Conservation (phyloP, 2,329 filamentous ascomycete genomes). For the Fonsecaea nubica region DNA sequence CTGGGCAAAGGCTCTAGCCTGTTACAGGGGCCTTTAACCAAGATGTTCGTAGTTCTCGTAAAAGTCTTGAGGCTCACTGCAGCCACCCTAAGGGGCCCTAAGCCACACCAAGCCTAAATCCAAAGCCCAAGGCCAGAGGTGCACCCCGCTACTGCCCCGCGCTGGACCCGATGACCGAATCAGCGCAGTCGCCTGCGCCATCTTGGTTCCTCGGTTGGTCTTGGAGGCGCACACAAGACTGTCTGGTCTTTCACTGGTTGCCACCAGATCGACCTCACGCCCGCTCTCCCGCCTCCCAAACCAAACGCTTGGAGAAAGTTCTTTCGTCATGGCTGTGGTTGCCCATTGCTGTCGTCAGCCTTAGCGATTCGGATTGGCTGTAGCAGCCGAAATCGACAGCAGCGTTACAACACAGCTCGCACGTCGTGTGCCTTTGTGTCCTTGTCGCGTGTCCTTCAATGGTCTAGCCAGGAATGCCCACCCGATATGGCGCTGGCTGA, state of each 20-base stretch:
- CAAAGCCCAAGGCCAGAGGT: neutral
- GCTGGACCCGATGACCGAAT: neutral
- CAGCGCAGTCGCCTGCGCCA: conserved; percentile 4
- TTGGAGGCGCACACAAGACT: neutral
- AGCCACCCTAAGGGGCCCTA: conserved; percentile 13
- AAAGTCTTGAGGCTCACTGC: conserved; percentile 19
- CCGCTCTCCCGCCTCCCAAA: neutral
- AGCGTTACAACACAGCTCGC: conserved; percentile 21
- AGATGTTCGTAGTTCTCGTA: neutral
- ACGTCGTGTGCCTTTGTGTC: conserved; percentile 9
- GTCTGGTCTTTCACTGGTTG: neutral
- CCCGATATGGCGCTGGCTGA: conserved; percentile 18
- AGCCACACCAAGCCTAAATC: conserved; percentile 11
- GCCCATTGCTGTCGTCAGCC: conserved; percentile 6
- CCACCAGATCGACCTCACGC: conserved; percentile 2
- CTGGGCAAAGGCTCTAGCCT: neutral
- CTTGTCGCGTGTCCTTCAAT: conserved; percentile 15
- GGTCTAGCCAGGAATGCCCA: conserved; percentile 10
- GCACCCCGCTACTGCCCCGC: conserved; percentile 10
- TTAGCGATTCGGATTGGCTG: conserved; percentile 19
- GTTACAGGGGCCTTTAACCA: neutral
- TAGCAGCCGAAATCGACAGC: neutral
- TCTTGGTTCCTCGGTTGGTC: neutral
- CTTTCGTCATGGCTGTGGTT: conserved; percentile 1
- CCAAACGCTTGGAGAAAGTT: neutral